These are phyloP conservation scores for Hapsidospora chrysogenum DNA, from an alignment of 495 filamentous ascomycete genomes.

Conservation along the genomic window DNA sequence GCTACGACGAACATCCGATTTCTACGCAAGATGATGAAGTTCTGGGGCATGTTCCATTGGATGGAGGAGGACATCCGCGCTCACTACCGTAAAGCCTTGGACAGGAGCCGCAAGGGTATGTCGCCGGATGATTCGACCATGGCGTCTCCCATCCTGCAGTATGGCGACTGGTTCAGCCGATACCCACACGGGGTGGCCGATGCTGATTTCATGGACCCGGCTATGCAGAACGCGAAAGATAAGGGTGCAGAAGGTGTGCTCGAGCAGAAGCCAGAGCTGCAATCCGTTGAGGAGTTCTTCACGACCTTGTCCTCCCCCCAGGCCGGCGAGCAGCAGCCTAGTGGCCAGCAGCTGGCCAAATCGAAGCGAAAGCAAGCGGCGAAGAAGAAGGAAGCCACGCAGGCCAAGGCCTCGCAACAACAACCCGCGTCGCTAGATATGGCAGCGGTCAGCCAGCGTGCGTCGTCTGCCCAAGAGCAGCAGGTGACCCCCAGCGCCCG, in stretches of 20 bases:
- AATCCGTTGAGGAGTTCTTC: constrained; percentile 93
- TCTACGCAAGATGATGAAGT: constrained; percentile 83
- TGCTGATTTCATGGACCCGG: constrained; percentile 68
- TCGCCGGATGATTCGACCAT: constrained; percentile 28
- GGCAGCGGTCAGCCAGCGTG: background rate
- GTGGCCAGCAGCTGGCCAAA: constrained; percentile 6
- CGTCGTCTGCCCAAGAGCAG: constrained; percentile 7
- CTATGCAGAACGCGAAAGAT: constrained; percentile 47
- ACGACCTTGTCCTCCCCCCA: constrained; percentile 56
- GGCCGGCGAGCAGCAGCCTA: constrained; percentile 17
- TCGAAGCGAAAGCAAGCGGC: constrained; percentile 27
- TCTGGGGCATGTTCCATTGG: constrained; percentile 96
- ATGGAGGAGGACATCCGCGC: constrained; percentile 89
- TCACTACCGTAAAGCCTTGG: constrained; percentile 71
- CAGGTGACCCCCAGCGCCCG: no score
- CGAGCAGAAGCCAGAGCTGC: constrained; percentile 71
- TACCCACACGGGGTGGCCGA: constrained; percentile 86
- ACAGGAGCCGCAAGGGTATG: constrained; percentile 43
- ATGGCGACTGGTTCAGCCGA: constrained; percentile 93
- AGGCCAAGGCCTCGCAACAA: constrained; percentile 16
- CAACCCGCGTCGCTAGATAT: background rate
- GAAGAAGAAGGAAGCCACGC: constrained; percentile 25
- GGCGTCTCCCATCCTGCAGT: constrained; percentile 68
- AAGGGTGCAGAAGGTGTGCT: constrained; percentile 66
- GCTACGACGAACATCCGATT: constrained; percentile 83